A percentile compares a stretch with the other conserved stretches of the same genome.
phyloP scores from a whole-genome alignment of 2,329 filamentous ascomycete genomes.

The Hymenoscyphus linearis region DNA sequence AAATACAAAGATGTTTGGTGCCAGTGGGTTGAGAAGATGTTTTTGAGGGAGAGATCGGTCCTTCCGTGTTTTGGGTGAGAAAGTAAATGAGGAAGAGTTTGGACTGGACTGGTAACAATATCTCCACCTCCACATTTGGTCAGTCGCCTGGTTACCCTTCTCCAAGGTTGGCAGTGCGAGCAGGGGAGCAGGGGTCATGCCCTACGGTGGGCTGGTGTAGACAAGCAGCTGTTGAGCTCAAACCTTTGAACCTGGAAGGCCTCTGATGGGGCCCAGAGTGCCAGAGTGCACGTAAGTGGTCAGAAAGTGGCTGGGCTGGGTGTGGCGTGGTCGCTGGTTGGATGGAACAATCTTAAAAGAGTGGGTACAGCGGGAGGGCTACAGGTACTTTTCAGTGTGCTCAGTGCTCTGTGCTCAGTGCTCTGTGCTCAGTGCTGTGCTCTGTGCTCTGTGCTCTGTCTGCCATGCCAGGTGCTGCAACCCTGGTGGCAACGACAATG shows the following conservation, averaged over 20 bases:
- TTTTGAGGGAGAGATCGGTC: background rate
- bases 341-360: background rate
- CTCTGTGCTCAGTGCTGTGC: too few species aligned
- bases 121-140: background rate
- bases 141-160: too few species aligned
- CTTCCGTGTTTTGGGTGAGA: background rate
- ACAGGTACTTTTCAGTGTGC: background rate
- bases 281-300: background rate
- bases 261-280: background rate
- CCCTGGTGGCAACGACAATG: background rate
- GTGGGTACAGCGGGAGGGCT: background rate
- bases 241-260: too few species aligned
- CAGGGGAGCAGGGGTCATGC: background rate
- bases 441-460: too few species aligned
- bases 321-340: background rate
- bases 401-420: too few species aligned
- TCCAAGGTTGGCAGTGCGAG: background rate
- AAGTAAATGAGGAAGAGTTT: slow-evolving; percentile 1
- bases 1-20: background rate
- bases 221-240: background rate
- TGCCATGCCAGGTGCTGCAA: background rate
- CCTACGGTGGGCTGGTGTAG: background rate
- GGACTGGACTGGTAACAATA: background rate
- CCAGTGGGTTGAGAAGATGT: background rate
- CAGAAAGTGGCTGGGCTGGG: too few species aligned